Evolutionary conservation across 495 filamentous ascomycete genomes (phyloP), one percentile per base, ranked within the genome.

Genomic region (Talaromyces stipitatus): DNA sequence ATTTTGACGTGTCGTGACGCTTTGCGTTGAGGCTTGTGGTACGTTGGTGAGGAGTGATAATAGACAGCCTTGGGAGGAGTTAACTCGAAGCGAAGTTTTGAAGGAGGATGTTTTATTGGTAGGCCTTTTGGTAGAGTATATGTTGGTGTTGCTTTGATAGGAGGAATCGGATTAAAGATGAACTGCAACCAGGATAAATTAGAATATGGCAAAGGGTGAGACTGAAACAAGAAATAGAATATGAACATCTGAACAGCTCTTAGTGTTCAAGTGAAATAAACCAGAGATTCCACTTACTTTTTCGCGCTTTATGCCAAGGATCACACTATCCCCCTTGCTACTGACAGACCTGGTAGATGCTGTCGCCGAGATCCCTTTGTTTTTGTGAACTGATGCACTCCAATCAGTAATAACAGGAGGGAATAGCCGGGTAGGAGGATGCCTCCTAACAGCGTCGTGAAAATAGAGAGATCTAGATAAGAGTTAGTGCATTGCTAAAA

Each of bases 1-100:
- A 72, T 72, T 33, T 61, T 63, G 52, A 23, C 7, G 51, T 6
- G 24, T 20, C 24, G 51, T 7, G 16, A 45, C 1, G 27, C 27
- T 51, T 14, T n/a, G 23, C 1, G 18, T 3, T 22, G 28, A 36
- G 47, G 28, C 22, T 32, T 47, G 36, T 16, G 36, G 5, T 4
- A 18, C 7, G 16, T 16, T 41, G 36, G n/a, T 2, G 36, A 41
- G 6, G 16, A 16, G 36, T 16, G 36, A 18, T 41, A 5, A 20
- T 14, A 26, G 12, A 23, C 43, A 47, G 23, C 5, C 43, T 47
- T 26, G 18, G 43, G 43, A n/a, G 43, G 22, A 2, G 9, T 14
- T 18, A 41, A 9, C 5, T 41, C 36, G 6, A 41, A 41, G 36
- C 36, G 36, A 41, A 41, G 36, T 41, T 41, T 41, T 41, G 36